Evolutionary conservation across 2,329 filamentous ascomycete species (phyloP).

Genomic region (Parastagonospora avenae): DNA sequence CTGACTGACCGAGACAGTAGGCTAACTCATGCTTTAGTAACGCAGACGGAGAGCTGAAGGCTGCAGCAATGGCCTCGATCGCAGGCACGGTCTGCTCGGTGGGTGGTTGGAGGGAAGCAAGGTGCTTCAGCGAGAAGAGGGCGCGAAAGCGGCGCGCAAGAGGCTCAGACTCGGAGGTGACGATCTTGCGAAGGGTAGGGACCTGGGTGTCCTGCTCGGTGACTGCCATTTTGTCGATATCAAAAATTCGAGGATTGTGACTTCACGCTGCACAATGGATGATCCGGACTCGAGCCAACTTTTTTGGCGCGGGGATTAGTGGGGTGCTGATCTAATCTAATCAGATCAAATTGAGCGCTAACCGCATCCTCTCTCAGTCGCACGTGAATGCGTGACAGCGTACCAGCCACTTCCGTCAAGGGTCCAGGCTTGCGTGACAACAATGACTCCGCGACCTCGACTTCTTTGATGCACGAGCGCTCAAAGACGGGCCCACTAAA

Average conservation of each 20-base stretch:
- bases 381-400: slow-evolving; percentile 12
- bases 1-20: slow-evolving; percentile 93
- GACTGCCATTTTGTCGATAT: slow-evolving; percentile 29
- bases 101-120: slow-evolving; percentile 71
- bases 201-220: slow-evolving; percentile 55
- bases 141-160: slow-evolving; percentile 92
- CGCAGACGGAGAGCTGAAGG: slow-evolving; percentile 81
- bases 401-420: slow-evolving; percentile 13
- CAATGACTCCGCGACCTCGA: slow-evolving; percentile 22
- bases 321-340: slow-evolving; percentile 30
- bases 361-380: neutral
- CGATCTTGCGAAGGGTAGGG: slow-evolving; percentile 70
- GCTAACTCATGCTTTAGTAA: slow-evolving; percentile 95
- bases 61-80: slow-evolving; percentile 83
- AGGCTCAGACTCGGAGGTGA: slow-evolving; percentile 79
- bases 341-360: slow-evolving; percentile 24
- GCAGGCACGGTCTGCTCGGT: slow-evolving; percentile 65
- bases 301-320: slow-evolving; percentile 30
- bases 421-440: slow-evolving; percentile 13
- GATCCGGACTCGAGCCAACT: slow-evolving; percentile 22
- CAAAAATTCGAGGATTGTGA: neutral
- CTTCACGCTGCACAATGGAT: neutral
- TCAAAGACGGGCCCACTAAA: slow-evolving; percentile 8
- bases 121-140: slow-evolving; percentile 95
- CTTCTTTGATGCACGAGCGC: slow-evolving; percentile 16